A percentile compares a stretch with the other conserved stretches of the same genome.
phyloP scores from a whole-genome alignment of 495 filamentous ascomycete genomes.

The Penicillium odoratum region DNA sequence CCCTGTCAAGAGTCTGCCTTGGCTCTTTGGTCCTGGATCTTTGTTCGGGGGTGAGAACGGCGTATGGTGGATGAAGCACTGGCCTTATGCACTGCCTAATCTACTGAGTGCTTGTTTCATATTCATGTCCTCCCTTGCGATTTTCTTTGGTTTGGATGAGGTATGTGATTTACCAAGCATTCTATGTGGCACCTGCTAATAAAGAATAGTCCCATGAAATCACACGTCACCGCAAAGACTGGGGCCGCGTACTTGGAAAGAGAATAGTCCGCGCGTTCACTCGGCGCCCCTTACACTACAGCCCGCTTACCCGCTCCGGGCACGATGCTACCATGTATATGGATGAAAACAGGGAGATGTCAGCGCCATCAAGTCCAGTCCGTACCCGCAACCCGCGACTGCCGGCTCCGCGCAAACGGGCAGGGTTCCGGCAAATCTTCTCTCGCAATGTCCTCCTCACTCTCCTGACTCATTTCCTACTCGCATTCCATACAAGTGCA shows the following conservation, averaged over 20 bases:
- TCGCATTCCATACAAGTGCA: conserved; percentile 72
- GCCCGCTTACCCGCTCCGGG: conserved; percentile 24
- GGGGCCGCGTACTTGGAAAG: conserved; percentile 49
- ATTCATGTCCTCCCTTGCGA: conserved; percentile 41
- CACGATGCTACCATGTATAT: conserved; percentile 36
- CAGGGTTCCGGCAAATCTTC: conserved; percentile 60
- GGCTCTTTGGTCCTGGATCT: conserved; percentile 63
- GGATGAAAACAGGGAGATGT: conserved; percentile 31
- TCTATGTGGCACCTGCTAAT: conserved; percentile 10
- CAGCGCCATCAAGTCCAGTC: conserved; percentile 28
- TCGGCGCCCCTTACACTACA: conserved; percentile 30
- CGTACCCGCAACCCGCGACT: conserved; percentile 19
- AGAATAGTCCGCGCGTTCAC: conserved; percentile 37
- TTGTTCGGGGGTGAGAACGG: conserved; percentile 50
- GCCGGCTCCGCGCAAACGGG: conserved; percentile 28
- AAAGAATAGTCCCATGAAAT: conserved; percentile 48
- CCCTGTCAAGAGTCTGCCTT: conserved; percentile 62
- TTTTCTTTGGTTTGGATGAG: conserved; percentile 62
- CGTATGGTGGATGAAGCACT: conserved; percentile 60
- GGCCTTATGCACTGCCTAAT: conserved; percentile 65
- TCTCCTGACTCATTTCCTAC: conserved; percentile 61
- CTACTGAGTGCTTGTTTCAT: conserved; percentile 59
- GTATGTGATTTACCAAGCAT: conserved; percentile 28
- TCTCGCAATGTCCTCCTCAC: conserved; percentile 62
- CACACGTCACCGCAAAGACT: conserved; percentile 46